Percentiles rank a stretch among this genome's conserved stretches.
Evolutionary conservation across 208 protist genomes (phyloP).

Genomic region (Kentomonas sorsogonicus): DNA sequence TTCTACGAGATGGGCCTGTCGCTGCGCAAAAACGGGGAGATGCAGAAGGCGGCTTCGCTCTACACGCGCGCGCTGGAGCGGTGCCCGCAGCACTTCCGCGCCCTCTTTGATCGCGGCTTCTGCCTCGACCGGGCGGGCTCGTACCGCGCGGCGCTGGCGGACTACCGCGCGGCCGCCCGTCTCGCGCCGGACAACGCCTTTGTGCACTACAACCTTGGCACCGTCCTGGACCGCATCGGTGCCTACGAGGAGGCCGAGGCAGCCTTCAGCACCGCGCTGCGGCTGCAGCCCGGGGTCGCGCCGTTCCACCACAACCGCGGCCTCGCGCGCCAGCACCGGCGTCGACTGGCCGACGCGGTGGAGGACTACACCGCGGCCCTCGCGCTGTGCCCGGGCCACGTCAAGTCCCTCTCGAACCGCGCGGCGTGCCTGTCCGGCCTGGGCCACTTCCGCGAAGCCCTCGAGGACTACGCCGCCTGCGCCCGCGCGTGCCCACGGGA

Average conservation of each 20-base stretch:
- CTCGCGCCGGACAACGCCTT: slow-evolving; percentile 76
- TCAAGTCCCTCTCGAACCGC: slow-evolving; percentile 92
- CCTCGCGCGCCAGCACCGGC: slow-evolving; percentile 60
- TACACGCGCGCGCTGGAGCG: slow-evolving; percentile 79
- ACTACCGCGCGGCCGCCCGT: slow-evolving; percentile 69
- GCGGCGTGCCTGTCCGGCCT: slow-evolving; percentile 84
- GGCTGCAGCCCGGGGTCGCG: slow-evolving; percentile 49
- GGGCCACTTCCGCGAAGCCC: slow-evolving; percentile 44
- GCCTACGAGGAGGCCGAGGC: slow-evolving; percentile 44
- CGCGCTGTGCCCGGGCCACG: slow-evolving; percentile 63
- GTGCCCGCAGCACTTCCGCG: slow-evolving; percentile 77
- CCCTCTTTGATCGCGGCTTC: slow-evolving; percentile 88
- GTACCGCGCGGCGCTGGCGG: slow-evolving; percentile 52
- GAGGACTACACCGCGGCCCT: slow-evolving; percentile 76
- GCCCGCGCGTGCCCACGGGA: slow-evolving; percentile 60
- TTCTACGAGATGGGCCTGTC: slow-evolving; percentile 71
- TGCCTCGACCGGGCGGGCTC: slow-evolving; percentile 61
- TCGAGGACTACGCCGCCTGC: slow-evolving; percentile 55
- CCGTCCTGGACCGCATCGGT: slow-evolving; percentile 69
- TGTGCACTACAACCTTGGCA: slow-evolving; percentile 88
- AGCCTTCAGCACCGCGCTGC: slow-evolving; percentile 66
- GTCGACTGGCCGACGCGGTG: slow-evolving; percentile 58
- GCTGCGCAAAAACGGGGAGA: slow-evolving; percentile 61
- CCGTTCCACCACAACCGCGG: slow-evolving; percentile 86
- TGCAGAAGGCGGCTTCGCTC: slow-evolving; percentile 57